Evolutionary conservation across 306 rosid genomes (phyloP), one percentile per base, ranked within the genome.

Genomic region (apple (Malus domestica)): DNA sequence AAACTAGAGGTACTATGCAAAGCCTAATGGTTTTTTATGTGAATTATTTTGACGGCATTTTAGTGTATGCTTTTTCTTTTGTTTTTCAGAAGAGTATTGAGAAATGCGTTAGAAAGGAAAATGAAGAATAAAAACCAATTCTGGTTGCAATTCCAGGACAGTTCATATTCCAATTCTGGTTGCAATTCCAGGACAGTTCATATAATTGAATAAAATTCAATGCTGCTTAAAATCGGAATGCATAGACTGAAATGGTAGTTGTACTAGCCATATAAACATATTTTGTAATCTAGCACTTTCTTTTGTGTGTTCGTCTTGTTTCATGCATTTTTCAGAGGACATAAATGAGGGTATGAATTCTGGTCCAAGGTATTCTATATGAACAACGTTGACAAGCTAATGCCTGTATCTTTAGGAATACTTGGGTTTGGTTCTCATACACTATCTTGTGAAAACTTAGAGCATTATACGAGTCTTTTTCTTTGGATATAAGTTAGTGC

Each of bases 1-100:
- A 79, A 80, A 60, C 85, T 86, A 79, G 88, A 94, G 98, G 98
- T 94, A 94, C 93, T 71, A 73, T 80, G 80, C 89, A 83, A 80
- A 84, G 76, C 82, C 82, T 25, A 10, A 42, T 63, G 57, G 13
- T 42, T 55, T 54, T 25, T 27, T 6, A 4, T 52, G 49, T 19
- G 66, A 40, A 55, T 32, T 30, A 58, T 73, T 27, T 45, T 32
- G 46, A 64, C 11, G 9, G 13, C 38, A 19, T 74, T 74, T 49
- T 61, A 66, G 30, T 14, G 19, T 29, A 25, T 62, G 38, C 4
- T 3, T 29, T 29, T 62, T 44, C 29, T 22, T 73, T 20, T 2
- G 6, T 27, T 25, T 44, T 61, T 45, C 60, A 74, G 78, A 61
- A 61, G 32, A 27, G 72, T 45, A 4, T 62, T 74, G 49, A 45